Conservation (phyloP, 2,329 filamentous ascomycete species). For the Trichoderma brevicompactum region DNA sequence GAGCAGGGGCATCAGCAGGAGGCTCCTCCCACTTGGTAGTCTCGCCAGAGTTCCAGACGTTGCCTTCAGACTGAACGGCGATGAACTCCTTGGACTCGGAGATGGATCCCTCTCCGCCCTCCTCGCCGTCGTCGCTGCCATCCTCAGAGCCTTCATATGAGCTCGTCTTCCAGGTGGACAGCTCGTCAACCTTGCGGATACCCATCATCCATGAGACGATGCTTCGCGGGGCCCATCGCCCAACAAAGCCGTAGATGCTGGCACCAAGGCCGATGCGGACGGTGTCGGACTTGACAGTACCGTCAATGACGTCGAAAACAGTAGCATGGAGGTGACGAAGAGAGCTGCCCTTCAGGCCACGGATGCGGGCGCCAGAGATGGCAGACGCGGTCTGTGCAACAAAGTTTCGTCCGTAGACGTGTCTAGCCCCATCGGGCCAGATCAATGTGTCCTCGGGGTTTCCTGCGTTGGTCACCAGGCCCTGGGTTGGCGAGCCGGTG, state of each 20-base stretch:
- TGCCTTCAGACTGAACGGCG: conserved; percentile 50
- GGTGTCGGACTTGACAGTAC: conserved; percentile 62
- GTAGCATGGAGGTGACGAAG: conserved; percentile 81
- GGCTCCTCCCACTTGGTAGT: conserved; percentile 35
- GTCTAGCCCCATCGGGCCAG: conserved; percentile 66
- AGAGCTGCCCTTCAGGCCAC: conserved; percentile 69
- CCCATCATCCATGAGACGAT: conserved; percentile 96
- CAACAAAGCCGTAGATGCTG: conserved; percentile 82
- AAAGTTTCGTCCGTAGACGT: conserved; percentile 67
- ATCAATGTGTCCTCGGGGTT: conserved; percentile 55
- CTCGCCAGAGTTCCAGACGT: conserved; percentile 49
- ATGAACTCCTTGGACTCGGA: conserved; percentile 53
- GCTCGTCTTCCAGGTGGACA: conserved; percentile 58
- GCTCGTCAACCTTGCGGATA: conserved; percentile 64
- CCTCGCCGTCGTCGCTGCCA: conserved; percentile 43
- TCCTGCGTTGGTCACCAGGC: conserved; percentile 47
- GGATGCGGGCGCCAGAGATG: conserved; percentile 60
- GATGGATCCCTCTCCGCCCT: conserved; percentile 28
- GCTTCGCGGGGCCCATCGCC: conserved; percentile 74
- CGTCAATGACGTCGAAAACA: conserved; percentile 86
- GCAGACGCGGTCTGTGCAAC: conserved; percentile 58
- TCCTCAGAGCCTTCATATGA: conserved; percentile 46
- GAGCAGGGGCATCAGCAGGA: conserved; percentile 12
- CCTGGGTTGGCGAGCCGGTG: conserved; percentile 41
- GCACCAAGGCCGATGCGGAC: conserved; percentile 85